These are phyloP conservation scores for Myriosclerotinia scirpicola DNA, from an alignment of 2,329 filamentous ascomycete genomes.

Conservation along the genomic window DNA sequence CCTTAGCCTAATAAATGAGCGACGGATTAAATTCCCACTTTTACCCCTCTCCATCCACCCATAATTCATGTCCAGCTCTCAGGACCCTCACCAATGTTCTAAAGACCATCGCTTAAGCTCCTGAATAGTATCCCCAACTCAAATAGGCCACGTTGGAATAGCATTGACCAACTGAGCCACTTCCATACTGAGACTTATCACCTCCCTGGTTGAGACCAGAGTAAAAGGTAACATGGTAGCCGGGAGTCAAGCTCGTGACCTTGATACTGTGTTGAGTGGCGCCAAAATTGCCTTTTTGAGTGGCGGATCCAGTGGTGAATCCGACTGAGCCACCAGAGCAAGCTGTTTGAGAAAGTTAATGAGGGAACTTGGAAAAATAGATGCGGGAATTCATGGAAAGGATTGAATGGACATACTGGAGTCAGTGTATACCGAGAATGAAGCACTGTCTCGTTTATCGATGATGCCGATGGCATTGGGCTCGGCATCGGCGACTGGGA, in stretches of 20 bases:
- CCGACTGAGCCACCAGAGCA: slow-evolving; percentile 3
- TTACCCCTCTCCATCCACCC: neutral
- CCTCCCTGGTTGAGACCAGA: slow-evolving; percentile 3
- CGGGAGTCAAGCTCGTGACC: slow-evolving; percentile 1
- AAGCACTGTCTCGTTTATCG: slow-evolving; percentile 11
- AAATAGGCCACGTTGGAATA: neutral
- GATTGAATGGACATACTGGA: slow-evolving; percentile 2
- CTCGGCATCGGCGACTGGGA: slow-evolving; percentile 5
- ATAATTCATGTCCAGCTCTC: neutral
- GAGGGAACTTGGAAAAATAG: neutral
- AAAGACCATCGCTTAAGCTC: neutral
- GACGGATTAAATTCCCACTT: neutral
- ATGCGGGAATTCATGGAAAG: neutral
- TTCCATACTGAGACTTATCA: neutral
- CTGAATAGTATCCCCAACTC: slow-evolving; percentile 1
- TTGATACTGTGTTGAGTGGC: slow-evolving; percentile 11
- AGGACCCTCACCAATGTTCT: neutral
- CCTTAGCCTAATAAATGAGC: neutral
- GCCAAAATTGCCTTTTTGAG: slow-evolving; percentile 10
- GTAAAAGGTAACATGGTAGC: slow-evolving; percentile 10
- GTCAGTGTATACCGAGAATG: slow-evolving; percentile 17
- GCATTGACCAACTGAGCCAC: neutral
- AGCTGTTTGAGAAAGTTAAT: neutral
- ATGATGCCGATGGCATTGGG: neutral
- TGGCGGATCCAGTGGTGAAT: neutral